Base-by-base conservation (phyloP, 768 basidiomycete species). In the Tricholoma matsutake region DNA sequence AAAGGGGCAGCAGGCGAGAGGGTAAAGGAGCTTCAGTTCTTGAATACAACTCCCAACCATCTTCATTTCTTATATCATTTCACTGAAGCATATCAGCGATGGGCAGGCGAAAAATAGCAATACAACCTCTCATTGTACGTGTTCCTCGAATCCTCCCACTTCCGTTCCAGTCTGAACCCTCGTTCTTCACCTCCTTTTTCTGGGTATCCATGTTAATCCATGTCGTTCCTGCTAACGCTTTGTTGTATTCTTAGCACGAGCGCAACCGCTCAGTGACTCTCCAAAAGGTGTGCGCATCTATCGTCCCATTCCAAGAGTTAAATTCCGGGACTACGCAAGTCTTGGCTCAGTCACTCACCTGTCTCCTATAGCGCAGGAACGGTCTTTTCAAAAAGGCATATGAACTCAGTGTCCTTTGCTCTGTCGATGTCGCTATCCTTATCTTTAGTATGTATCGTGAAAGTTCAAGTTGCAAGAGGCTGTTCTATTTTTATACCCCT, bases 361-460 rank as follows among this genome's bases (percentile, higher is more conserved):
- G 28, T 51, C 31, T 49, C 47, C 43, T 45, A 22, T 45, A 53
- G 51, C 51, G 51, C 31, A 32, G n/a, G 10, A 53, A 14, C 16
- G 31, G 51, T 53, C 29, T 53, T 10, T 53, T 53, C 51, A 53
- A 53, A 32, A 53, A 53, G n/a, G 51, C 51, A 31, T 53, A 53
- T n/a, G 51, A 53, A n/a, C 51, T 53, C 3, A 31, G 51, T 10
- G 51, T 53, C 32, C 29, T 53, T 5, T 53, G 51, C n/a, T 53
- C 51, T 32, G 51, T 53, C 16, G 51, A 53, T 10, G 51, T 53
- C 31, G 51, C 51, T 32, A 53, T 53, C 29, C 51, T 53, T 8
- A 53, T 53, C 14, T 53, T 53, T 9, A n/a, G 51, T 32, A n/a
- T 11, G 51, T 32, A n/a, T 53, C 9, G 1, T 9, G 29, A n/a